These are phyloP conservation scores for Acanthamoeba lenticulata DNA, from an alignment of 208 protist species.

Conservation along the genomic window DNA sequence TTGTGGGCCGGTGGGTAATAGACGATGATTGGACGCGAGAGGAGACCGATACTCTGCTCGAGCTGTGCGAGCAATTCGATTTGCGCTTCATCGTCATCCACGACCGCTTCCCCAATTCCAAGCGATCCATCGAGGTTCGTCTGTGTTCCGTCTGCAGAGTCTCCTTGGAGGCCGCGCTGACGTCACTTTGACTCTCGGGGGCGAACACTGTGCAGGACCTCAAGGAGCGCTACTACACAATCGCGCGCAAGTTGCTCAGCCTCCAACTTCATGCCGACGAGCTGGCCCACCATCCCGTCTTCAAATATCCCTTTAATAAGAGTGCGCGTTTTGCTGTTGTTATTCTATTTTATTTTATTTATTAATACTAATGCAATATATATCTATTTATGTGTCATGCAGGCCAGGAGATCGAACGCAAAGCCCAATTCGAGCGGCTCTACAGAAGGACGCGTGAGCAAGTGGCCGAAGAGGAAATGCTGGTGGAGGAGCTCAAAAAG, in stretches of 20 bases:
- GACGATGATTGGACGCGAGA: constrained; percentile 42
- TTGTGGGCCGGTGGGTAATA: neutral
- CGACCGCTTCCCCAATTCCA: constrained; percentile 49
- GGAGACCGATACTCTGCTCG: constrained; percentile 68
- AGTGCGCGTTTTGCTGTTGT: neutral
- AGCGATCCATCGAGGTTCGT: constrained; percentile 8
- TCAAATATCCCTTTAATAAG: constrained; percentile 18
- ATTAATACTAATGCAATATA: neutral
- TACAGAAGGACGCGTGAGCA: neutral
- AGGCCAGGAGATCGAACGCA: neutral
- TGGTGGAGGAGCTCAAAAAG: neutral
- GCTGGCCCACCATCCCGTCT: constrained; percentile 12
- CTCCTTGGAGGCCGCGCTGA: neutral
- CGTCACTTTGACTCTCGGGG: neutral
- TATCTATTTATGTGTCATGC: neutral
- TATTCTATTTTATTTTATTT: neutral
- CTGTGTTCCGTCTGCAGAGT: neutral
- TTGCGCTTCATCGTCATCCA: constrained; percentile 69
- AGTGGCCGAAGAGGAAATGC: constrained; percentile 5
- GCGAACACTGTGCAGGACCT: neutral
- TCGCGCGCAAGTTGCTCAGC: neutral
- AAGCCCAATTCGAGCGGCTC: constrained; percentile 21
- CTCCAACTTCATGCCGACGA: neutral
- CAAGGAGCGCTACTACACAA: constrained; percentile 42
- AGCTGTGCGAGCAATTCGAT: constrained; percentile 68